Percentiles rank a stretch among this genome's conserved stretches.
These are phyloP conservation scores for Isatis tinctoria DNA, from an alignment of 345 rosid species.

Conservation along the genomic window DNA sequence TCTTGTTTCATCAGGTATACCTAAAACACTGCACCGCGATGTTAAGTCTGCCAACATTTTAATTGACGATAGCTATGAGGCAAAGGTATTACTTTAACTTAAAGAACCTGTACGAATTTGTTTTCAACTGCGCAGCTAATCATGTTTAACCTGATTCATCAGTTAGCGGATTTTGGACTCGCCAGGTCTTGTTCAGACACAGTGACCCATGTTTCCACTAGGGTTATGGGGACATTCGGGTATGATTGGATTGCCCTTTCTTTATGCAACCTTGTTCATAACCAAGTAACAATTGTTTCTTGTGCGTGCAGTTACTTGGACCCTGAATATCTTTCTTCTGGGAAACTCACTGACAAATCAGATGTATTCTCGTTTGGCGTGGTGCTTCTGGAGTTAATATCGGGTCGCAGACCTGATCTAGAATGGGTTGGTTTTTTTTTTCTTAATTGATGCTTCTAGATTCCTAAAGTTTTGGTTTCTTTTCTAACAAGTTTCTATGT, in stretches of 20 bases:
- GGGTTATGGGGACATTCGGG: constrained; percentile 98
- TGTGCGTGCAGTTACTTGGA: constrained; percentile 66
- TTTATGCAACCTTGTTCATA: background rate
- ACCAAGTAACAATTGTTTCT: background rate
- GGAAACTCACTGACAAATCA: constrained; percentile 82
- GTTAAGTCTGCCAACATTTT: constrained; percentile 85
- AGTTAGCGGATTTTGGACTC: constrained; percentile 97
- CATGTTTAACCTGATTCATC: constrained; percentile 11
- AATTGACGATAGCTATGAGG: constrained; percentile 65
- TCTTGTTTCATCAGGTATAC: constrained; percentile 50
- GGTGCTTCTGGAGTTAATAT: constrained; percentile 81
- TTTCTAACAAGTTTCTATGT: too few species aligned
- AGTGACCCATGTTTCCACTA: constrained; percentile 83
- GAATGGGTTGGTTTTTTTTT: too few species aligned
- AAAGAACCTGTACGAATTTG: background rate
- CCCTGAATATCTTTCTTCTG: constrained; percentile 87
- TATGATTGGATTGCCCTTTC: constrained; percentile 30
- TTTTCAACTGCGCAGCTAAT: background rate
- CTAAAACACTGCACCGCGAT: constrained; percentile 88
- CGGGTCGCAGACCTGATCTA: constrained; percentile 58
- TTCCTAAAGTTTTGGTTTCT: too few species aligned
- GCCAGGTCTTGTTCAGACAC: constrained; percentile 66
- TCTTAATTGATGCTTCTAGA: too few species aligned
- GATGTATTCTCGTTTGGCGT: constrained; percentile 88
- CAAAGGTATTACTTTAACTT: constrained; percentile 45